A percentile compares a stretch with the other conserved stretches of the same genome.
Conservation (phyloP, 2,329 filamentous ascomycete genomes). For the Raffaelea albimanens region DNA sequence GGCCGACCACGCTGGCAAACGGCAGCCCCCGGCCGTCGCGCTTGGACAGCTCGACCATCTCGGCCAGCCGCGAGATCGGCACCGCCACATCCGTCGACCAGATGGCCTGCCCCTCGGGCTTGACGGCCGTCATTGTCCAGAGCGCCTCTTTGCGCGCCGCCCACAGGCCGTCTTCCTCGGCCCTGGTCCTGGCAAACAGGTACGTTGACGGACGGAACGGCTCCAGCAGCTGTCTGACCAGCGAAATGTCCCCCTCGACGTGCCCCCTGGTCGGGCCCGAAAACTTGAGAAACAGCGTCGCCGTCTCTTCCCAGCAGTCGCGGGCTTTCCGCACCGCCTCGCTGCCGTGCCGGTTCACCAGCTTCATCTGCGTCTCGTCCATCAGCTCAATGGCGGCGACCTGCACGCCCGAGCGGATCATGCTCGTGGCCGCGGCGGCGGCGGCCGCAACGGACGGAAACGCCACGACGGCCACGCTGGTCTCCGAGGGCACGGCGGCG, state of each 20-base stretch:
- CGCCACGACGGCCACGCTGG: constrained; percentile 54
- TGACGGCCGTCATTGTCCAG: constrained; percentile 52
- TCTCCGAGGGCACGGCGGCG: constrained; percentile 52
- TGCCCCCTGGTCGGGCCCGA: constrained; percentile 54
- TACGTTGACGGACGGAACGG: not conserved
- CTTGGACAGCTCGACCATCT: constrained; percentile 52
- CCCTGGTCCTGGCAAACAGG: not conserved
- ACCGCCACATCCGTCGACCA: constrained; percentile 64
- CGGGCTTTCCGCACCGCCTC: constrained; percentile 30
- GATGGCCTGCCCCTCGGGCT: constrained; percentile 39
- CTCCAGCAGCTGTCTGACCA: not conserved
- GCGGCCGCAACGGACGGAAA: constrained; percentile 52
- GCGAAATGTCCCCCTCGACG: constrained; percentile 44
- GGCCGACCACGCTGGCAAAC: constrained; percentile 51
- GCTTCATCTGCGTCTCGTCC: not conserved
- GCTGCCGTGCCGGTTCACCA: not conserved
- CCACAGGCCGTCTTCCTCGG: constrained; percentile 34
- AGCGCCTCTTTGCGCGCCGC: constrained; percentile 32
- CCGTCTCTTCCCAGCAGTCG: constrained; percentile 60
- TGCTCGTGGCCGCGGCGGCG: constrained; percentile 51
- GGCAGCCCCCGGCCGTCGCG: constrained; percentile 47
- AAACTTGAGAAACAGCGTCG: constrained; percentile 71
- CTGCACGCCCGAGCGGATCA: constrained; percentile 37
- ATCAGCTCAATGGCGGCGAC: constrained; percentile 5
- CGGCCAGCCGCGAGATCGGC: constrained; percentile 47